Base-by-base conservation (phyloP, 1,284 basidiomycete species). In the Golubevia pallescens region DNA sequence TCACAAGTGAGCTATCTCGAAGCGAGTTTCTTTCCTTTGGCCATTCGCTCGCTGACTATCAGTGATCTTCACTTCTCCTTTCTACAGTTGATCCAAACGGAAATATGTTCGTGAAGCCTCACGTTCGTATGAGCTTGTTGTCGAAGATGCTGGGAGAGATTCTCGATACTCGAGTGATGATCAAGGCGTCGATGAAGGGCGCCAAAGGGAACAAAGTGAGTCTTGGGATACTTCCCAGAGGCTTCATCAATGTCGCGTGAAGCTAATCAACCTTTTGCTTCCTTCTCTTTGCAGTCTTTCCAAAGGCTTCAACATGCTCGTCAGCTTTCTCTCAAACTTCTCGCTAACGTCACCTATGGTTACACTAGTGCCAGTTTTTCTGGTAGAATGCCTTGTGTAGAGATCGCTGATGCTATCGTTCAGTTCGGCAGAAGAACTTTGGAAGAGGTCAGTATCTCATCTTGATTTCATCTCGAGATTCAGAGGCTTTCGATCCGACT, bases 401-500 rank as follows among this genome's bases (percentile, higher is more conserved):
- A 98, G 87, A 93, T 99, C 52, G 97, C 96, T 0, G 96, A 99
- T 81, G 94, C 94, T 63, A 98, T 99, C 72, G 96, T 99, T 0
- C 95, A 98, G 86, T 95, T 91, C 20, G 96, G 96, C 1, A 89
- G 96, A 51, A 95, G 98, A 86, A 98, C 94, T 0, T 88, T 99
- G 19, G 95, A 98, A 86, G 94, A 94, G 89, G 94, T 92, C 48
- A 7, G 86, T 28, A 5, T 13, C 38, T 51, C 4, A 2, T 21
- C 32, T n/a, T n/a, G n/a, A n/a, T n/a, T n/a, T n/a, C n/a, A n/a
- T n/a, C n/a, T n/a, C n/a, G n/a, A n/a, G n/a, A n/a, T n/a, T n/a
- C n/a, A n/a, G n/a, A n/a, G n/a, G n/a, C n/a, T n/a, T n/a, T n/a
- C n/a, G n/a, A n/a, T n/a, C n/a, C n/a, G n/a, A n/a, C n/a, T n/a